A percentile compares a stretch with the other conserved stretches of the same genome.
These are phyloP conservation scores for Phytophthora aleatoria DNA, from an alignment of 352 stramenopile genomes.

Conservation along the genomic window DNA sequence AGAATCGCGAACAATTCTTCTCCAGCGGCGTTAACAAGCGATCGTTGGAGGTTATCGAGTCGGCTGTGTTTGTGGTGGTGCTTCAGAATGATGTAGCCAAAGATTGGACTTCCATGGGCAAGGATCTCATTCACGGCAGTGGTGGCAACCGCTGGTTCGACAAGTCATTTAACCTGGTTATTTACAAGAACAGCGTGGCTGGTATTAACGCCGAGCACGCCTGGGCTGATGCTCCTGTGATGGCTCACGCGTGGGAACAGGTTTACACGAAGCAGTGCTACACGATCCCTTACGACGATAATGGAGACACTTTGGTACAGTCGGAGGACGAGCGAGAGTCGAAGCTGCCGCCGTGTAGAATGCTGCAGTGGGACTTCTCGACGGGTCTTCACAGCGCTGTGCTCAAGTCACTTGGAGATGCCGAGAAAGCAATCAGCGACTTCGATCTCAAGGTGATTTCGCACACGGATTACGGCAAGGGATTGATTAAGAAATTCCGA, in stretches of 20 bases:
- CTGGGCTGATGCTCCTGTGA: slow-evolving; percentile 89
- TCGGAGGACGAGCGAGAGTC: slow-evolving; percentile 54
- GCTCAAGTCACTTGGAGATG: slow-evolving; percentile 56
- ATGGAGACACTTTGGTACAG: slow-evolving; percentile 49
- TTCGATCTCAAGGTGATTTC: slow-evolving; percentile 91
- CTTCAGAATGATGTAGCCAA: slow-evolving; percentile 66
- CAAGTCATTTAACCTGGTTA: slow-evolving; percentile 96
- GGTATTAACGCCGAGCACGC: slow-evolving; percentile 95
- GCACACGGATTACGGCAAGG: slow-evolving; percentile 91
- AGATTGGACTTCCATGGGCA: slow-evolving; percentile 73
- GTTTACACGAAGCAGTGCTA: slow-evolving; percentile 68
- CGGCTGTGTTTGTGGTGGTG: slow-evolving; percentile 77
- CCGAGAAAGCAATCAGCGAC: slow-evolving; percentile 71
- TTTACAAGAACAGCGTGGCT: slow-evolving; percentile 94
- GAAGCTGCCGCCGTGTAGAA: slow-evolving; percentile 52
- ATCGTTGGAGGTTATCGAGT: slow-evolving; percentile 81
- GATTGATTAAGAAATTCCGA: slow-evolving; percentile 90
- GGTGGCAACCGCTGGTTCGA: slow-evolving; percentile 97
- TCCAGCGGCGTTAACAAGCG: slow-evolving; percentile 88
- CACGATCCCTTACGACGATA: slow-evolving; percentile 56
- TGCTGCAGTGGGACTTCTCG: slow-evolving; percentile 69
- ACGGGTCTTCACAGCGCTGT: slow-evolving; percentile 57
- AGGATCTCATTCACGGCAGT: slow-evolving; percentile 82
- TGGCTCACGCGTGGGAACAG: slow-evolving; percentile 87
- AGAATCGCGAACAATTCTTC: slow-evolving; percentile 90